phyloP scores from a whole-genome alignment of 805 yeast species.

The Debaryomyces hansenii region DNA sequence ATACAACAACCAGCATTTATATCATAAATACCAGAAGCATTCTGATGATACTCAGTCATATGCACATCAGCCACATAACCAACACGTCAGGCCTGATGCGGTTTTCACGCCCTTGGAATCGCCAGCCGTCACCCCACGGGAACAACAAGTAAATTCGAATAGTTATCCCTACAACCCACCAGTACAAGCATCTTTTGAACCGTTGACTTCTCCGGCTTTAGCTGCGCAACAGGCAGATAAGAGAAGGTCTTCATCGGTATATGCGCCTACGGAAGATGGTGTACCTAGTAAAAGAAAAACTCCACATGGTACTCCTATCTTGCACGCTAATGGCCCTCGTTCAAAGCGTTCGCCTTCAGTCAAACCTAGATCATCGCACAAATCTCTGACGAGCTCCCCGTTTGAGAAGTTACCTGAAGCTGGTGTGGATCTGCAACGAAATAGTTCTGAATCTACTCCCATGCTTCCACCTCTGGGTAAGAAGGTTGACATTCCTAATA shows the following conservation, averaged over 20 bases:
- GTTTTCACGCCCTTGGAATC: conserved; percentile 76
- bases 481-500: conserved; percentile 20
- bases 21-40: conserved; percentile 28
- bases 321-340: conserved; percentile 22
- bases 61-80: conserved; percentile 17
- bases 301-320: conserved; percentile 45
- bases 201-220: conserved; percentile 70
- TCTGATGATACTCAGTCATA: conserved; percentile 11
- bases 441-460: conserved; percentile 18
- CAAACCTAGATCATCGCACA: conserved; percentile 21
- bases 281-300: conserved; percentile 34
- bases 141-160: conserved; percentile 25
- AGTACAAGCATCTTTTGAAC: conserved; percentile 36
- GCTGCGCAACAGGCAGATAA: conserved; percentile 39
- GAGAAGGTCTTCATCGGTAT: conserved; percentile 35
- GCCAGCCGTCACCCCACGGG: conserved; percentile 72
- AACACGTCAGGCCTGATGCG: conserved; percentile 53
- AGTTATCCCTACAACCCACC: conserved; percentile 19
- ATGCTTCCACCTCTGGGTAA: conserved; percentile 42
- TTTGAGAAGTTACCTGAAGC: conserved; percentile 35
- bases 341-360: conserved; percentile 38
- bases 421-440: conserved; percentile 10
- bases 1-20: conserved; percentile 41
- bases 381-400: conserved; percentile 1
- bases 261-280: conserved; percentile 28